phyloP scores from a whole-genome alignment of 2,329 filamentous ascomycete genomes.

The Dactylonectria macrodidyma region DNA sequence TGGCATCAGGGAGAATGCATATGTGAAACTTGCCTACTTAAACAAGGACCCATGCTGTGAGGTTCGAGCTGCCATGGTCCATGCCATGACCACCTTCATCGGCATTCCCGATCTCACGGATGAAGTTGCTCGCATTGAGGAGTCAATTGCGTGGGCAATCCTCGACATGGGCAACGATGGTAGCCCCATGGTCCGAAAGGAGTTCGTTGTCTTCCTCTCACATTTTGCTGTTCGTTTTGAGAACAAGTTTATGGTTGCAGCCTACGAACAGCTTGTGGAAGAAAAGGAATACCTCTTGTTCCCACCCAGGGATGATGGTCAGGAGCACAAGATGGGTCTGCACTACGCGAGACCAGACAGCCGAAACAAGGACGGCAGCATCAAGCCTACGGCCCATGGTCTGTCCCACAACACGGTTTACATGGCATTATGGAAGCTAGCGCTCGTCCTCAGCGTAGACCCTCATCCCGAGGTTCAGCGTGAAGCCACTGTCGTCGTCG shows the following conservation, averaged over 20 bases:
- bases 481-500: constrained; percentile 87
- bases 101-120: constrained; percentile 94
- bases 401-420: constrained; percentile 91
- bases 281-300: constrained; percentile 79
- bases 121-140: constrained; percentile 91
- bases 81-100: constrained; percentile 93
- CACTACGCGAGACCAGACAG: constrained; percentile 72
- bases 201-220: constrained; percentile 93
- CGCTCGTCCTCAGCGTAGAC: constrained; percentile 91
- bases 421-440: constrained; percentile 93
- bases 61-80: constrained; percentile 92
- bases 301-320: constrained; percentile 68
- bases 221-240: constrained; percentile 92
- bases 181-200: constrained; percentile 93
- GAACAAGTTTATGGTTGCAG: constrained; percentile 91
- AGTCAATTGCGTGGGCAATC: constrained; percentile 89
- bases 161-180: constrained; percentile 95
- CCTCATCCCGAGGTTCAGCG: constrained; percentile 94
- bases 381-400: constrained; percentile 70
- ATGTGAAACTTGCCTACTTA: constrained; percentile 83
- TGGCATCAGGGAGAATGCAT: constrained; percentile 90
- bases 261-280: constrained; percentile 90
- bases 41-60: constrained; percentile 91
- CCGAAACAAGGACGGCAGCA: constrained; percentile 70
- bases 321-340: constrained; percentile 73